Evolutionary conservation across 306 rosid species (phyloP).

Genomic region (Mimosa pudica): DNA sequence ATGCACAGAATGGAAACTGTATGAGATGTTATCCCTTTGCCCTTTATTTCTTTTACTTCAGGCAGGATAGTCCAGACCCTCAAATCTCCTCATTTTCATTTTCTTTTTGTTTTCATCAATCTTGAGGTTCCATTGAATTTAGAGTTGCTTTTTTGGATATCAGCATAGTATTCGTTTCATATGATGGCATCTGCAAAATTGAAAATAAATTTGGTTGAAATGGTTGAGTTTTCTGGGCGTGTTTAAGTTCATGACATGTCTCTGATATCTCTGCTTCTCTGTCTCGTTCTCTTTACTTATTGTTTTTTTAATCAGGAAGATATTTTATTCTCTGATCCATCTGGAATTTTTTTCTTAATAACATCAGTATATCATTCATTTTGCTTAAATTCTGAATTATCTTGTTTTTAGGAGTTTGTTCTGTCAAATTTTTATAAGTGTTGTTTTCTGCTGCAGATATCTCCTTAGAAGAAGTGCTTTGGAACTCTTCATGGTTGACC

Average conservation of each 20-base stretch:
- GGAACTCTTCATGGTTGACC: slow-evolving; percentile 93
- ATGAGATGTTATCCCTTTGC: neutral
- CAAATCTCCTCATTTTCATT: no score
- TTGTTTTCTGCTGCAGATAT: slow-evolving; percentile 58
- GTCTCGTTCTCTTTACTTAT: neutral
- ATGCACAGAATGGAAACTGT: neutral
- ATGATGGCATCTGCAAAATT: neutral
- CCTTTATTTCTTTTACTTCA: neutral
- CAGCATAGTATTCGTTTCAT: neutral
- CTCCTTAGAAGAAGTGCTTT: slow-evolving; percentile 96
- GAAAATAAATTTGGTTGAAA: neutral
- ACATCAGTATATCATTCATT: slow-evolving; percentile 3
- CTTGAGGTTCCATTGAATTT: neutral
- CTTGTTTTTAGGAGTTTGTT: slow-evolving; percentile 12
- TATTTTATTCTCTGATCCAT: neutral
- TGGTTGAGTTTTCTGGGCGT: neutral
- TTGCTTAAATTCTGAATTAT: slow-evolving; percentile 7
- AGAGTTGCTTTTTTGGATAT: neutral
- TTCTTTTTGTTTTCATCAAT: no score
- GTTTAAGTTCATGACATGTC: neutral
- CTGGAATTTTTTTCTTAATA: neutral
- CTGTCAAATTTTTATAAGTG: slow-evolving; percentile 15
- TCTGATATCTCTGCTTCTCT: neutral
- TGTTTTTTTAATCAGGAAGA: neutral
- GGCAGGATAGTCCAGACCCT: neutral